Base-by-base conservation (phyloP, 805 yeast species). In the Lipomyces orientalis region DNA sequence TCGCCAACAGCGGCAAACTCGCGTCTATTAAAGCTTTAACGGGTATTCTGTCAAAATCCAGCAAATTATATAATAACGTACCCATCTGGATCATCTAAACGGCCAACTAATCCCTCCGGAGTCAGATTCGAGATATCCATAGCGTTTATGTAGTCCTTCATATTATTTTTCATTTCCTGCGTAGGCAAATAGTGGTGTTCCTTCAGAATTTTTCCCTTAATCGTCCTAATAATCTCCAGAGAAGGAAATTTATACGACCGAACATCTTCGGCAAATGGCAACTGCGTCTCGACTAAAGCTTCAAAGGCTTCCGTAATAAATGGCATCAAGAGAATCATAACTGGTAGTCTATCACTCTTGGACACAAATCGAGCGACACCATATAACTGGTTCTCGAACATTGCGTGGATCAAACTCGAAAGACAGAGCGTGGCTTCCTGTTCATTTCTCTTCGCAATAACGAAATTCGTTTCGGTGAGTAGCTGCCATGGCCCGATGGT, bases 241-340 rank as follows among this genome's bases (percentile, higher is more conserved):
- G 71, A 89, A 2, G 93, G 86, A 16, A 87, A 80, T 71, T 86
- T 85, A 62, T 69, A 74, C 37, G 61, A 63, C 19, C 78, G 74
- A 69, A 87, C 89, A 76, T 93, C 97, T 70, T 91, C 97, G 55
- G 84, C 83, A 76, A 85, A 90, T 1, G 97, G 95, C 12, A 92
- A 75, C 58, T 77, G 1, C 83, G 87, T 64, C 87, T 88, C 81
- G 81, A 80, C 62, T 78, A 81, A 58, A 22, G 56, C 63, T 34
- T 63, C 70, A 34, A 58, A 49, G 25, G 43, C 67, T n/a, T 19
- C 46, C 14, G 39, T 14, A 16, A 37, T 16, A 34, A 51, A 9
- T n/a, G 75, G 76, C 10, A 69, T 54, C 33, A 73, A 46, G 35
- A 84, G 72, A 31, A 78, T 78, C 4, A 87, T 84, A 52, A 86